phyloP scores from a whole-genome alignment of 495 filamentous ascomycete species.

The Haplographium delicatum region DNA sequence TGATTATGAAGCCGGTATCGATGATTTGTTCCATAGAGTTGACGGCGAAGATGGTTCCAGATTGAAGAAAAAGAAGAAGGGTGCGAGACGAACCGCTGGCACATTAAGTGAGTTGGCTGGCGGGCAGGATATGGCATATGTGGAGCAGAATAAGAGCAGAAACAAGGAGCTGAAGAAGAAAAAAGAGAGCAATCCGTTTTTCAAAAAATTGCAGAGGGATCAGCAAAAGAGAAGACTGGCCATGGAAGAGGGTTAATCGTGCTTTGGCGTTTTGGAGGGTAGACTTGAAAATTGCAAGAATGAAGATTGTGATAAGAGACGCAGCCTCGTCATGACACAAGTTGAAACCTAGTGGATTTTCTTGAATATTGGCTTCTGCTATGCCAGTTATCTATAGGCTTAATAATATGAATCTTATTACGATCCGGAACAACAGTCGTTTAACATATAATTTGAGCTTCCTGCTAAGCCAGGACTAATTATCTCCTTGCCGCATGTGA shows the following conservation, averaged over 20 bases:
- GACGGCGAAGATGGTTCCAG: slow-evolving; percentile 33
- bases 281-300: no score
- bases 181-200: slow-evolving; percentile 49
- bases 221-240: slow-evolving; percentile 42
- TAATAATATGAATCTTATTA: no score
- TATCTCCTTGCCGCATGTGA: no score
- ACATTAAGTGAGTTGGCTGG: slow-evolving; percentile 80
- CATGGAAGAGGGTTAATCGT: slow-evolving; percentile 6
- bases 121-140: slow-evolving; percentile 94
- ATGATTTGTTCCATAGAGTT: slow-evolving; percentile 73
- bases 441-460: no score
- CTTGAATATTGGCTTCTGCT: no score
- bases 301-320: no score
- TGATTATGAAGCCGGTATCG: slow-evolving; percentile 76
- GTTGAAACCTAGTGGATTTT: no score
- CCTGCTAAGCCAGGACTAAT: no score
- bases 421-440: no score
- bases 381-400: no score
- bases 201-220: slow-evolving; percentile 79
- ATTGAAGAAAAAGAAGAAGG: slow-evolving; percentile 47
- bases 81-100: slow-evolving; percentile 73
- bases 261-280: no score
- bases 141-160: slow-evolving; percentile 72
- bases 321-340: no score
- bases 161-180: slow-evolving; percentile 78